Base-by-base conservation (phyloP, 148 eudicot genomes). In the Diospyros lotus region DNA sequence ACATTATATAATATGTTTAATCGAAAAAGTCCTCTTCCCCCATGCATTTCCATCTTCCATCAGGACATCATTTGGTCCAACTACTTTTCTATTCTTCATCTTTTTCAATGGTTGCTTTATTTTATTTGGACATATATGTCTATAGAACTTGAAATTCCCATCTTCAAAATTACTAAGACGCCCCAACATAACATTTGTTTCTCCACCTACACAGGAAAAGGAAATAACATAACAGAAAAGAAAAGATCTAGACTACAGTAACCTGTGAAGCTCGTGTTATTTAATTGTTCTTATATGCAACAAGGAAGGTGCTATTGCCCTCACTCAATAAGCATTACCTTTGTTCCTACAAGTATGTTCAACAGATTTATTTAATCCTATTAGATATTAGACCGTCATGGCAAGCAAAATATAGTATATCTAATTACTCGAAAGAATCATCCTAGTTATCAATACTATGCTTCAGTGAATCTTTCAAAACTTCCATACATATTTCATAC, bases 401-500 rank as follows among this genome's bases (percentile, higher is more conserved):
- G 65, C 53, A 72, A 72, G 65, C 4, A 58, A 9, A 45, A 61
- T 40, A 61, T 74, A 40, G 55, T 17, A 28, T 28, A 28, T 28
- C 28, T n/a, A 50, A 18, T 55, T 12, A 62, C 48, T 0, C 58
- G 66, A 75, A 75, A 48, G 43, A 53, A 64, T 6, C 58, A 51
- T 54, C 12, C 44, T 18, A 8, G 68, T 59, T 28, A 64, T n/a
- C 52, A 76, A 54, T 45, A 9, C 51, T 17, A 41, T 64, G 63
- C 65, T 38, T 75, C 56, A 45, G 44, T 54, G 15, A 45, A 17
- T 54, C 8, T 44, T 38, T 75, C 64, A 66, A 18, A 13, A 55
- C 12, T 4, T 62, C 17, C 18, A 60, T 73, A 60, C 17, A 11
- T 39, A 45, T 67, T 56, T 54, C 66, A 50, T 90, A 94, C 98